phyloP scores from a whole-genome alignment of 495 filamentous ascomycete species.

The Cenococcum geophilum region DNA sequence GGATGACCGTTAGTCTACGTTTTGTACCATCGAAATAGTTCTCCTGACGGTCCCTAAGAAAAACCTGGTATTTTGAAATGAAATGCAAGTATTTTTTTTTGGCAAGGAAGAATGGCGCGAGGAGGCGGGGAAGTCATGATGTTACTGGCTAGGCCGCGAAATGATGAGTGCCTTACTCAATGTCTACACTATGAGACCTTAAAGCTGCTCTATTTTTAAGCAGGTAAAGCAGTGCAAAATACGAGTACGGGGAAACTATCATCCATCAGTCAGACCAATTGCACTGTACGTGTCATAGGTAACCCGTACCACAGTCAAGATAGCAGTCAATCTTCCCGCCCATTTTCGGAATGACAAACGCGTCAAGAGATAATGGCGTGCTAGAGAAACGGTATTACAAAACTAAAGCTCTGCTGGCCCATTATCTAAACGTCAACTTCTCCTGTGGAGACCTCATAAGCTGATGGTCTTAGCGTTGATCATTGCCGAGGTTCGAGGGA shows the following conservation, averaged over 20 bases:
- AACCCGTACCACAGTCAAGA: constrained; percentile 50
- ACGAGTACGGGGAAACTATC: constrained; percentile 64
- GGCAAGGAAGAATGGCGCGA: too few relatives aligned
- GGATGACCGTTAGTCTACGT: background rate
- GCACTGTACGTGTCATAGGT: background rate
- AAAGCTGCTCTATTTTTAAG: constrained; percentile 49
- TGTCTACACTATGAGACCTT: constrained; percentile 49
- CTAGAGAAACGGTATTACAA: background rate
- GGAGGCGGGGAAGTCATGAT: background rate
- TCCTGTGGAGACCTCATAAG: background rate
- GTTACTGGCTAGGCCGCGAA: constrained; percentile 4
- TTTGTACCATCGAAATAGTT: background rate
- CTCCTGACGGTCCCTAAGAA: background rate
- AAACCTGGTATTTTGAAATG: background rate
- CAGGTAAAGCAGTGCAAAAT: constrained; percentile 55
- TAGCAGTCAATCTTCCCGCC: constrained; percentile 57
- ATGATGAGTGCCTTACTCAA: constrained; percentile 47
- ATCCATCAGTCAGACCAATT: background rate
- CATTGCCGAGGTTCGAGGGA: constrained; percentile 21
- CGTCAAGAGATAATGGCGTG: background rate
- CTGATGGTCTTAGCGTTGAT: constrained; percentile 12
- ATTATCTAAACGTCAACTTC: background rate
- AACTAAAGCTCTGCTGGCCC: background rate
- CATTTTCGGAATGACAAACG: constrained; percentile 36
- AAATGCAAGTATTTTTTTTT: too few relatives aligned